phyloP scores from a whole-genome alignment of 345 rosid genomes.

The Eucalyptus victrix region DNA sequence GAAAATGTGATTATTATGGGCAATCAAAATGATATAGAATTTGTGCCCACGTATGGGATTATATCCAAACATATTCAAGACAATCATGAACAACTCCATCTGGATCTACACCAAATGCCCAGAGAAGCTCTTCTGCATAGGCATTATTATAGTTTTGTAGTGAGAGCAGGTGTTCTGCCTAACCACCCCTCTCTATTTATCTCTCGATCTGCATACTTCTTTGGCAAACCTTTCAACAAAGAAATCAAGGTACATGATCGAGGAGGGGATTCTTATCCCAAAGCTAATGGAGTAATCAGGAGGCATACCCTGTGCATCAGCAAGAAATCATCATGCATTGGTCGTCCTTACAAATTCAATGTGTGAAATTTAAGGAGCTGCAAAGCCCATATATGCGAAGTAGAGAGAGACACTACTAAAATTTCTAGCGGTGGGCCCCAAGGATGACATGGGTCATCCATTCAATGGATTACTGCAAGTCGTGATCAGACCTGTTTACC shows the following conservation, averaged over 20 bases:
- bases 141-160: not conserved
- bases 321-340: not conserved
- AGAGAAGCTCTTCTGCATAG: rapidly evolving
- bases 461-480: too few species aligned
- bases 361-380: too few species aligned
- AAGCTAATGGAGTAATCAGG: not conserved
- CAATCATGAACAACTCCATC: not conserved
- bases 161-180: not conserved
- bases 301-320: not conserved
- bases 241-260: not conserved
- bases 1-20: not conserved
- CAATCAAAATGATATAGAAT: not conserved
- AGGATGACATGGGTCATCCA: too few species aligned
- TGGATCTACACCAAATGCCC: rapidly evolving
- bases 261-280: not conserved
- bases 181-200: rapidly evolving
- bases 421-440: too few species aligned
- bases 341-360: not conserved
- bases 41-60: rapidly evolving
- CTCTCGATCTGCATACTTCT: too few species aligned
- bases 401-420: too few species aligned
- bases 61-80: not conserved
- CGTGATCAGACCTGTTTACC: too few species aligned
- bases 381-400: too few species aligned
- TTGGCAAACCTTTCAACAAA: not conserved